phyloP scores from a whole-genome alignment of 495 filamentous ascomycete species.

The Cercophora sp. region DNA sequence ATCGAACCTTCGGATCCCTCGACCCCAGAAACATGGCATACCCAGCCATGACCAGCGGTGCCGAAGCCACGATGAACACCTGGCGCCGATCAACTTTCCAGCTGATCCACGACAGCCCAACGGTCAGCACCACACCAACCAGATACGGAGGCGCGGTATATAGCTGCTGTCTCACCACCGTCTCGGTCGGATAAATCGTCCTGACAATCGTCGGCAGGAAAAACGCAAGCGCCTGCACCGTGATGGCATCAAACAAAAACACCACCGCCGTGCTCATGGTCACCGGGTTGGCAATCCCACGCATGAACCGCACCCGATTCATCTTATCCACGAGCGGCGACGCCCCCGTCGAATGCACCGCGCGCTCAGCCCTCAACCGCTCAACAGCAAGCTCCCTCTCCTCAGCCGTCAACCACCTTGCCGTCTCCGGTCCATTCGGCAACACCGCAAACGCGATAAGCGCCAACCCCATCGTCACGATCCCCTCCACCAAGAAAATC shows the following conservation, averaged over 20 bases:
- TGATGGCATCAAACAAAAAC: slow-evolving; percentile 9
- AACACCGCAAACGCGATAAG: slow-evolving; percentile 2
- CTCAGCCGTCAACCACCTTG: slow-evolving; percentile 5
- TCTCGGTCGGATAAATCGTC: slow-evolving; percentile 6
- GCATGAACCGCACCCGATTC: slow-evolving; percentile 48
- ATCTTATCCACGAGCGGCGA: slow-evolving; percentile 47
- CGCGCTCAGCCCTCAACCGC: slow-evolving; percentile 1
- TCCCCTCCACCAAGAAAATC: slow-evolving; percentile 8
- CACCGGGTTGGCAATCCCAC: slow-evolving; percentile 6
- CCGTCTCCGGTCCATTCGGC: slow-evolving; percentile 7
- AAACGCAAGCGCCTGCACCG: slow-evolving; percentile 8
- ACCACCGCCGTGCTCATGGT: slow-evolving; percentile 1
- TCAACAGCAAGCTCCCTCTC: slow-evolving; percentile 1
- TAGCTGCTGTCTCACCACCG: slow-evolving; percentile 8
- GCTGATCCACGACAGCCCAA: neutral
- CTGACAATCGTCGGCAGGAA: slow-evolving; percentile 8
- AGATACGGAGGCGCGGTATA: slow-evolving; percentile 8
- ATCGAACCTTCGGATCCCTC: neutral
- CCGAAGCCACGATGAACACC: slow-evolving; percentile 4
- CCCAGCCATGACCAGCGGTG: slow-evolving; percentile 2
- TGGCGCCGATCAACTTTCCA: slow-evolving; percentile 6
- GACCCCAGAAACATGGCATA: slow-evolving; percentile 10
- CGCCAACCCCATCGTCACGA: slow-evolving; percentile 1
- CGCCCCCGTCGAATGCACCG: neutral
- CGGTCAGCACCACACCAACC: neutral